Evolutionary conservation across 2,329 filamentous ascomycete genomes (phyloP).

Genomic region (Alternaria arborescens): DNA sequence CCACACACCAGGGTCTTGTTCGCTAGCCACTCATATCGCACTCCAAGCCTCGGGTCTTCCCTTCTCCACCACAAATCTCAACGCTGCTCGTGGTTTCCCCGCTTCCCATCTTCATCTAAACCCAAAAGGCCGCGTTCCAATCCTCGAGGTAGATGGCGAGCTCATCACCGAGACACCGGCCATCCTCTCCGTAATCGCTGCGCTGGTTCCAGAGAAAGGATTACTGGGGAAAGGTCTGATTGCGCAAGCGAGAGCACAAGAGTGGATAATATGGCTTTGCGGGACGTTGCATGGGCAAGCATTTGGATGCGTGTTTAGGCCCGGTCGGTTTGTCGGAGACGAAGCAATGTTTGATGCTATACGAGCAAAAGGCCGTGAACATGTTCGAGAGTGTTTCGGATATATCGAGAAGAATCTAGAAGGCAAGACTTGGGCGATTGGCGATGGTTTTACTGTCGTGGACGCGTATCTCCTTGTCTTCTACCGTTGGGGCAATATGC

Average conservation of each 20-base stretch:
- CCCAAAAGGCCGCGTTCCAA: slow-evolving; percentile 33
- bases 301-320: slow-evolving; percentile 27
- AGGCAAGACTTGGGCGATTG: background rate
- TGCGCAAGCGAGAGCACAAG: slow-evolving; percentile 26
- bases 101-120: slow-evolving; percentile 24
- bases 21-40: slow-evolving; percentile 31
- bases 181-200: background rate
- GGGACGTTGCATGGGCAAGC: slow-evolving; percentile 30
- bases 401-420: background rate
- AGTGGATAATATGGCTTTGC: slow-evolving; percentile 33
- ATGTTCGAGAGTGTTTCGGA: background rate
- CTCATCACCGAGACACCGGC: slow-evolving; percentile 27
- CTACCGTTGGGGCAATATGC: slow-evolving; percentile 28
- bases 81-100: slow-evolving; percentile 19
- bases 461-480: slow-evolving; percentile 32
- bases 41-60: slow-evolving; percentile 22
- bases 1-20: slow-evolving; percentile 23
- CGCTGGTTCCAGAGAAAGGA: slow-evolving; percentile 20
- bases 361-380: slow-evolving; percentile 3
- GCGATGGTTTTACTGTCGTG: background rate
- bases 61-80: slow-evolving; percentile 20
- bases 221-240: slow-evolving; percentile 25
- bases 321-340: slow-evolving; percentile 21
- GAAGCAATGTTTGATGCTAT: slow-evolving; percentile 18
- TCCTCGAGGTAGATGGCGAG: slow-evolving; percentile 26